Evolutionary conservation across 805 yeast species (phyloP), one percentile per base, ranked within the genome.

Genomic region (Lachancea cidri): DNA sequence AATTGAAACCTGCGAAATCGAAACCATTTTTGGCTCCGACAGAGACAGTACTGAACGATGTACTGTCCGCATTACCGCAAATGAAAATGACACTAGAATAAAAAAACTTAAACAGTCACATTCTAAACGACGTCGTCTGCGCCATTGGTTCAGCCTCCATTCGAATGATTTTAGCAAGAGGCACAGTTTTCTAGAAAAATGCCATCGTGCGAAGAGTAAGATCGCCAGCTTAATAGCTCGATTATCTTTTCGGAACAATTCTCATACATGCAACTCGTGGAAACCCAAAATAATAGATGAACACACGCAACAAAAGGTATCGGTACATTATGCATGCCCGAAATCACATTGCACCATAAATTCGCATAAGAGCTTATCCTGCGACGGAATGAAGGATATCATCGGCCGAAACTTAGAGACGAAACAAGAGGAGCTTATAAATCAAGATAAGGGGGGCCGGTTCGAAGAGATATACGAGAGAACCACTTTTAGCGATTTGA

Each of bases 401-500:
- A n/a, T n/a, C n/a, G n/a, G n/a, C n/a, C 27, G 11, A 7, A 22
- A 11, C 11, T 7, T 11, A 22, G 27, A 11, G 11, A 22, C 7
- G 27, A 22, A 22, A 11, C 27, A 22, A 22, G 27, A 22, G 27
- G 9, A 22, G 11, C 7, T 22, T 7, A 22, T 11, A 22, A 22
- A 11, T 22, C 27, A 7, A 11, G 9, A 22, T 7, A 11, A 22
- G 7, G 27, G 27, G 27, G 11, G 9, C 9, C 27, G 27, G 7
- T 29, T 29, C 16, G 32, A 29, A 13, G 32, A 32, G 5, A 7
- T 32, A 7, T 40, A 29, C 27, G 39, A 41, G n/a, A 24, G 29
- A 9, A 41, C 44, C 29, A 41, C 44, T n/a, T 41, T 25, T 30
- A 29, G 38, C 39, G 44, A 36, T 42, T 19, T 35, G 5, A 17